Percentiles rank a stretch among this genome's conserved stretches.
phyloP scores from a whole-genome alignment of 805 yeast genomes.

The Cyberlindnera japonica region DNA sequence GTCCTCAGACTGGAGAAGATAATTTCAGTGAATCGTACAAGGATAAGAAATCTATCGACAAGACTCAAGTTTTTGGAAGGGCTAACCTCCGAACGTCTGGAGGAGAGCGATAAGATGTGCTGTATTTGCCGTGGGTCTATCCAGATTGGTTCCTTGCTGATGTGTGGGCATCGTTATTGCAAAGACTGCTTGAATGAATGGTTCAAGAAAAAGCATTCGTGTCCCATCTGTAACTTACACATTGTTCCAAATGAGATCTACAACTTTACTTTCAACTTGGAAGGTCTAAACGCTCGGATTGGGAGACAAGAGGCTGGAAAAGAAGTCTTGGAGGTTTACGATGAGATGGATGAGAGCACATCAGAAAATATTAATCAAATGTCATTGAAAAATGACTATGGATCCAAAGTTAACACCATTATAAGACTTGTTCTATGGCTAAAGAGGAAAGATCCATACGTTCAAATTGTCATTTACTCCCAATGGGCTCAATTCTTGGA shows the following conservation, averaged over 20 bases:
- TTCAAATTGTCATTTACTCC: slow-evolving; percentile 81
- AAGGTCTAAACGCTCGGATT: slow-evolving; percentile 46
- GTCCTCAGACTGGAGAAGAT: background rate
- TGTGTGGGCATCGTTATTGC: slow-evolving; percentile 93
- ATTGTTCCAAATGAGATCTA: slow-evolving; percentile 54
- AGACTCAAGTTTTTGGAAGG: slow-evolving; percentile 45
- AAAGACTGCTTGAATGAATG: slow-evolving; percentile 74
- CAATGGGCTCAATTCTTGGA: slow-evolving; percentile 80
- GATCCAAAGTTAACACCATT: slow-evolving; percentile 84
- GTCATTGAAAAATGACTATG: slow-evolving; percentile 50
- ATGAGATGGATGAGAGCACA: slow-evolving; percentile 37
- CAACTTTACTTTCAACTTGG: slow-evolving; percentile 59
- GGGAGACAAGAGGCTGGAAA: slow-evolving; percentile 25
- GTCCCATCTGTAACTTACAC: slow-evolving; percentile 78
- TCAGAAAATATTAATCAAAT: slow-evolving; percentile 45
- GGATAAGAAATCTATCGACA: background rate
- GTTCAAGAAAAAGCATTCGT: slow-evolving; percentile 52
- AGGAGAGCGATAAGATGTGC: slow-evolving; percentile 45
- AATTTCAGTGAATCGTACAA: too few species aligned
- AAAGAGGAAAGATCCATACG: slow-evolving; percentile 43
- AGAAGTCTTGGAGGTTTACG: slow-evolving; percentile 22
- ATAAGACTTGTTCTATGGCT: slow-evolving; percentile 68
- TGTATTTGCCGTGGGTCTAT: slow-evolving; percentile 74
- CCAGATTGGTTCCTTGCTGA: slow-evolving; percentile 71
- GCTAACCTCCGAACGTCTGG: slow-evolving; percentile 5